Percentiles rank a stretch among this genome's conserved stretches.
Evolutionary conservation across 129 eudicot genomes (phyloP).

Genomic region (Flaveria brownii): DNA sequence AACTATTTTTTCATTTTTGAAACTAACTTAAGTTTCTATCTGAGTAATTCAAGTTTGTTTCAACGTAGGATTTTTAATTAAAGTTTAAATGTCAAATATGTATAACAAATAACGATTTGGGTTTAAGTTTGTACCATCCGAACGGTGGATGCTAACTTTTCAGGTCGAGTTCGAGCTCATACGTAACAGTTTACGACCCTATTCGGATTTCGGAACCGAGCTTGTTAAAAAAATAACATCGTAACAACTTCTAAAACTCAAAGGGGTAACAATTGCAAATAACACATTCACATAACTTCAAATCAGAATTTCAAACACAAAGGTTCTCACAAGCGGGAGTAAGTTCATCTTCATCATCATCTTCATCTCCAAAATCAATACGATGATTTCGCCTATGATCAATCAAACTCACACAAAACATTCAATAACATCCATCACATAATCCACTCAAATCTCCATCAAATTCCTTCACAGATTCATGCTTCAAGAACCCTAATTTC

Average conservation of each 20-base stretch:
- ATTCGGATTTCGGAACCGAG: too few relatives aligned
- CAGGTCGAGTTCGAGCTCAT: too few relatives aligned
- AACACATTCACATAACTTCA: neutral
- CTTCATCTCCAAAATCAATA: neutral
- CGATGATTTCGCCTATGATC: neutral
- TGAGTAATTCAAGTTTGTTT: too few relatives aligned
- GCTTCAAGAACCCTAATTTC: neutral
- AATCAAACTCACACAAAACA: neutral
- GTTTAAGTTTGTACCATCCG: too few relatives aligned
- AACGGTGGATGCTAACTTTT: too few relatives aligned
- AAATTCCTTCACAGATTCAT: neutral
- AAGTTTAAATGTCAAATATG: too few relatives aligned
- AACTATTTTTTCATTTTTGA: too few relatives aligned
- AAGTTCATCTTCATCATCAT: neutral
- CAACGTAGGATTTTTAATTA: too few relatives aligned
- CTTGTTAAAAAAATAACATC: too few relatives aligned
- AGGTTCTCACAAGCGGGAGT: slow-evolving; percentile 22
- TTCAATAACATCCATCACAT: neutral
- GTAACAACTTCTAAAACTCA: neutral
- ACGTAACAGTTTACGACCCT: too few relatives aligned
- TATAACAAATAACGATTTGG: too few relatives aligned
- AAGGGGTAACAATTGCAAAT: slow-evolving; percentile 16
- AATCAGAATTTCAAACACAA: slow-evolving; percentile 22
- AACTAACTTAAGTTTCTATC: too few relatives aligned
- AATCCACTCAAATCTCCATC: neutral